Conservation (phyloP, 148 eudicot species). For the Fagopyrum tataricum region DNA sequence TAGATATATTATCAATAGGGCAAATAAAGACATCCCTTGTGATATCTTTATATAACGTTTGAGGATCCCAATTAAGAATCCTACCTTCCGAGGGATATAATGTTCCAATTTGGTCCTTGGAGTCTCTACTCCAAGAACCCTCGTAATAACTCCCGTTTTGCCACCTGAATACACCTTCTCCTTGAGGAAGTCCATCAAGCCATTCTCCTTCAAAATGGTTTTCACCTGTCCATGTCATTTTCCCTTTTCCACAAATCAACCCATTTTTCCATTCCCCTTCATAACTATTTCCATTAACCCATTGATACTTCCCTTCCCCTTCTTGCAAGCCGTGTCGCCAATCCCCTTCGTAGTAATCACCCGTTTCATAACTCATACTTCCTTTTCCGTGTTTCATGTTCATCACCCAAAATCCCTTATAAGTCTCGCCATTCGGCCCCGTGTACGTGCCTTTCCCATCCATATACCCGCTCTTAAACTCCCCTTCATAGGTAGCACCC, state of each 20-base stretch:
- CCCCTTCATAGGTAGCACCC: slow-evolving; percentile 29
- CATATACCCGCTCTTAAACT: slow-evolving; percentile 24
- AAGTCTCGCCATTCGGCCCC: slow-evolving; percentile 19
- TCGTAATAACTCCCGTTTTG: slow-evolving; percentile 21
- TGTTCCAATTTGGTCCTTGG: background rate
- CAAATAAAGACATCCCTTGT: slow-evolving; percentile 41
- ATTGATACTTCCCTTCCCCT: slow-evolving; percentile 23
- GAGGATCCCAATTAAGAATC: slow-evolving; percentile 54
- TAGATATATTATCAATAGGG: slow-evolving; percentile 46
- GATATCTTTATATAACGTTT: slow-evolving; percentile 40
- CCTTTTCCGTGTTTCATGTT: slow-evolving; percentile 24
- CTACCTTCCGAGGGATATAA: background rate
- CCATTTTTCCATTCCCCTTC: slow-evolving; percentile 26
- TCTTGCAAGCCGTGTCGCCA: slow-evolving; percentile 22
- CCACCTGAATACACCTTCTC: slow-evolving; percentile 21
- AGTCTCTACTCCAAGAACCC: slow-evolving; percentile 19
- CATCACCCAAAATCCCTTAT: slow-evolving; percentile 23
- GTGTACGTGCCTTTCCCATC: slow-evolving; percentile 27
- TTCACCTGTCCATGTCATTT: slow-evolving; percentile 22
- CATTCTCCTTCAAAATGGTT: slow-evolving; percentile 23
- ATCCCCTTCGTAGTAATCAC: slow-evolving; percentile 22
- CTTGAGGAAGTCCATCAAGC: slow-evolving; percentile 20
- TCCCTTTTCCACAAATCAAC: slow-evolving; percentile 20
- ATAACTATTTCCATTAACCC: slow-evolving; percentile 23
- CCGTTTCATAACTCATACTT: slow-evolving; percentile 20